These are phyloP conservation scores for Inonotus obliquus DNA, from an alignment of 1,284 basidiomycete species.

Conservation along the genomic window DNA sequence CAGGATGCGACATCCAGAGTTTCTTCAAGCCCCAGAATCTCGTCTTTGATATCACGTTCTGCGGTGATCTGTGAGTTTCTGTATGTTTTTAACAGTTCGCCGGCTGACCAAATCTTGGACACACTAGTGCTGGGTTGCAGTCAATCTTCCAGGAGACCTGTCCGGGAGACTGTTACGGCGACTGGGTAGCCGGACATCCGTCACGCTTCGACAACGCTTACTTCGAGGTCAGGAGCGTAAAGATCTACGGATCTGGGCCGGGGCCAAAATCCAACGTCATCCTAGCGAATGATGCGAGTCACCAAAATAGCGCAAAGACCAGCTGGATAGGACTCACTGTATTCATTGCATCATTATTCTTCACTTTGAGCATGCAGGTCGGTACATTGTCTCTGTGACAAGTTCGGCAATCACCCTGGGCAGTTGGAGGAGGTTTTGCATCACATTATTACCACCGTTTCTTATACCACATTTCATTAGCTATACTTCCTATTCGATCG, in stretches of 20 bases:
- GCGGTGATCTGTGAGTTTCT: constrained; percentile 50
- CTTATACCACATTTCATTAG: background rate
- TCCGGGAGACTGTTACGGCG: constrained; percentile 61
- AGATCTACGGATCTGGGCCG: constrained; percentile 24
- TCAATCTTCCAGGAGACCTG: constrained; percentile 61
- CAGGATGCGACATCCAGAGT: constrained; percentile 51
- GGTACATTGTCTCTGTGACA: background rate
- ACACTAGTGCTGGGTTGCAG: constrained; percentile 41
- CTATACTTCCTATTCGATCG: background rate
- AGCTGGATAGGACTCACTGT: constrained; percentile 1
- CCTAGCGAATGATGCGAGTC: constrained; percentile 1
- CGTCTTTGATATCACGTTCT: constrained; percentile 73
- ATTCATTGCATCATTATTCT: background rate
- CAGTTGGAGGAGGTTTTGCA: too few relatives aligned
- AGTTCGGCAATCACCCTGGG: background rate
- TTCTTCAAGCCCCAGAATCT: constrained; percentile 66
- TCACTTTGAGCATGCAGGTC: constrained; percentile 2
- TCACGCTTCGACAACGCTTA: constrained; percentile 67
- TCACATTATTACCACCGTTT: background rate
- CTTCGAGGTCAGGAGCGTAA: constrained; percentile 67
- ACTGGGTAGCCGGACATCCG: constrained; percentile 67
- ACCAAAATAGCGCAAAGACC: background rate
- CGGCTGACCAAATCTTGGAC: constrained; percentile 22
- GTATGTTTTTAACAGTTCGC: background rate
- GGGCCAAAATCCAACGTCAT: constrained; percentile 7